Evolutionary conservation across 768 basidiomycete species (phyloP), one percentile per base, ranked within the genome.

Genomic region (Crassisporium funariophilum): DNA sequence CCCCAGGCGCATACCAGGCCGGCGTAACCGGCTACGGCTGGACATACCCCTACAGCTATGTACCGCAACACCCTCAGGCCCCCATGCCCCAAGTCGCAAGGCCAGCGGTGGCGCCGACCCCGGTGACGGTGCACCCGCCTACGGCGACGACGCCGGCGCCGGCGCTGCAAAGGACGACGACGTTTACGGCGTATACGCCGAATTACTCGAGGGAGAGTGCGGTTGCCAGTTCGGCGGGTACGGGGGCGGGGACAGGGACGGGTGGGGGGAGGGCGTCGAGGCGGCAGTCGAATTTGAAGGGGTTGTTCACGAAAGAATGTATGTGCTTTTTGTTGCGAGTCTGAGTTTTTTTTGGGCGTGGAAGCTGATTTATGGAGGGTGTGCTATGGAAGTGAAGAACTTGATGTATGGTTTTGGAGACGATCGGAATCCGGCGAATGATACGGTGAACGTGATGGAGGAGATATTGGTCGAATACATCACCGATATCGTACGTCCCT

Each of bases 361-460:
- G 29, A 33, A 12, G 24, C 15, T 51, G 46, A 35, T 41, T 51
- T 31, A 31, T 31, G 10, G 3, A 31, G n/a, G 36, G 31, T 9
- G 20, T 54, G 16, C 50, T 53, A 44, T 46, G 43, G 49, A 41
- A 17, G 91, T 94, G 48, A 83, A 85, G 56, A 88, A 78, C 50
- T 70, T 94, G 41, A 92, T 93, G 91, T 95, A 92, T 60, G 92
- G 90, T 21, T 97, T 95, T 66, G 93, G 93, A 9, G 93, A 97
- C 62, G 91, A 92, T 61, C 77, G 87, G 12, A 88, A 91, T 55
- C 90, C 92, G 0, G 86, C 91, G 2, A 86, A 81, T 29, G 93
- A 97, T 57, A 88, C 89, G 0, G 88, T 94, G 20, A 86, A 82
- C 53, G 88, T 95, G 29, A 89, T 95, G 90, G 92, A 95, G 62